A percentile compares a stretch with the other conserved stretches of the same genome.
Evolutionary conservation across 257 asterid species (phyloP).

Genomic region (Verbascum thapsus): DNA sequence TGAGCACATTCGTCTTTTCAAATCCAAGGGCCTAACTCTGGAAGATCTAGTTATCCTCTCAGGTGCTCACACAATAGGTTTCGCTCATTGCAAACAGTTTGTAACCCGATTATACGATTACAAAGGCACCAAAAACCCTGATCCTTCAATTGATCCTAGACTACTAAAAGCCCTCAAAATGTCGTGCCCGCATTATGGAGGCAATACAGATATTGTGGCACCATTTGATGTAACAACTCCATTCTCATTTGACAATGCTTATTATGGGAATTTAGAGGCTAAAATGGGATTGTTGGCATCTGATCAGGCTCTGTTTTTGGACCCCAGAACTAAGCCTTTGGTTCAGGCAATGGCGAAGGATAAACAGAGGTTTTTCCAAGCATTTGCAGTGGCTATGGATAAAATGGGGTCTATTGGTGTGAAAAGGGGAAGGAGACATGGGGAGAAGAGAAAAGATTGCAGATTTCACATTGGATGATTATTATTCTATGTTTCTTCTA

Average conservation of each 20-base stretch:
- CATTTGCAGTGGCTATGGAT: slow-evolving; percentile 80
- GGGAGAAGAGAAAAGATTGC: slow-evolving; percentile 79
- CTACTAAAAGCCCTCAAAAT: slow-evolving; percentile 79
- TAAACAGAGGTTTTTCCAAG: slow-evolving; percentile 63
- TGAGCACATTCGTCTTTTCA: slow-evolving; percentile 59
- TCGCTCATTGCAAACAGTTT: slow-evolving; percentile 83
- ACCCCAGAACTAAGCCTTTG: slow-evolving; percentile 71
- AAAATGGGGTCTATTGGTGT: slow-evolving; percentile 94
- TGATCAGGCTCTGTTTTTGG: slow-evolving; percentile 75
- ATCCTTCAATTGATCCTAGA: slow-evolving; percentile 66
- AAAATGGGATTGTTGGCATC: slow-evolving; percentile 74
- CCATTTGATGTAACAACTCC: slow-evolving; percentile 97
- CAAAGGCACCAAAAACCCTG: slow-evolving; percentile 64
- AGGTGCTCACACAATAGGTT: slow-evolving; percentile 95
- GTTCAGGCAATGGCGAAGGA: slow-evolving; percentile 79
- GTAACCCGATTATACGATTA: slow-evolving; percentile 64
- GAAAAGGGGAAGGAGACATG: slow-evolving; percentile 78
- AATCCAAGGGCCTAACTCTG: slow-evolving; percentile 71
- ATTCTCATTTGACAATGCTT: slow-evolving; percentile 78
- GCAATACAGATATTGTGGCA: slow-evolving; percentile 69
- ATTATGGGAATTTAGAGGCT: slow-evolving; percentile 82
- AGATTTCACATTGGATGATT: slow-evolving; percentile 48
- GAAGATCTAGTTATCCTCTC: slow-evolving; percentile 82
- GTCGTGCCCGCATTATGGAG: slow-evolving; percentile 87
- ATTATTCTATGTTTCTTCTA: neutral